Conservation (phyloP, 2,329 filamentous ascomycete species). For the Alternaria arbusti region DNA sequence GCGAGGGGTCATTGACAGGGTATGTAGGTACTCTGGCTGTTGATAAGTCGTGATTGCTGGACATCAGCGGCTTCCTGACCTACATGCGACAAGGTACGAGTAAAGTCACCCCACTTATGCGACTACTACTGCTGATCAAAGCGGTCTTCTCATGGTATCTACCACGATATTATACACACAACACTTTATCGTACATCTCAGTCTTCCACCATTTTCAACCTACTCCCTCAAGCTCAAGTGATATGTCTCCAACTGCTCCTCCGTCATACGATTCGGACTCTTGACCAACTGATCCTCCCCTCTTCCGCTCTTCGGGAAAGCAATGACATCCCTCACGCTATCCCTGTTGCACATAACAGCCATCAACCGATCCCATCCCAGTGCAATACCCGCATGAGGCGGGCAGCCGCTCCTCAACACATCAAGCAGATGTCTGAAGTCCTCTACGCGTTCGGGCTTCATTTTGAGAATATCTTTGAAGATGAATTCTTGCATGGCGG, state of each 20-base stretch:
- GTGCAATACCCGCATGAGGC: slow-evolving; percentile 89
- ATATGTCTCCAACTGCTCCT: slow-evolving; percentile 66
- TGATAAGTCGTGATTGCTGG: not conserved
- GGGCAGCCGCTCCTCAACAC: slow-evolving; percentile 87
- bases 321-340: slow-evolving; percentile 90
- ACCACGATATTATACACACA: not conserved
- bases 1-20: too few species aligned
- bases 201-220: not conserved
- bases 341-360: slow-evolving; percentile 78
- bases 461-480: slow-evolving; percentile 85
- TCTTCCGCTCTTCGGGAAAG: slow-evolving; percentile 92
- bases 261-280: slow-evolving; percentile 73
- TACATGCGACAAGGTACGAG: not conserved
- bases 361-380: slow-evolving; percentile 88
- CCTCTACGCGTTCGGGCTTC: slow-evolving; percentile 71
- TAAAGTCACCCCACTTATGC: not conserved
- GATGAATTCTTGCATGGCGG: slow-evolving; percentile 81
- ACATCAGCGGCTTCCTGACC: not conserved
- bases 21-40: not conserved
- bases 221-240: slow-evolving; percentile 53
- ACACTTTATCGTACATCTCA: not conserved
- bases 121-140: not conserved
- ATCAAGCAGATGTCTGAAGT: slow-evolving; percentile 85
- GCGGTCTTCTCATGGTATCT: not conserved
- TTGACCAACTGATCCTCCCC: slow-evolving; percentile 85